phyloP scores from a whole-genome alignment of 345 rosid species.

The Arabidopsis arenosa region DNA sequence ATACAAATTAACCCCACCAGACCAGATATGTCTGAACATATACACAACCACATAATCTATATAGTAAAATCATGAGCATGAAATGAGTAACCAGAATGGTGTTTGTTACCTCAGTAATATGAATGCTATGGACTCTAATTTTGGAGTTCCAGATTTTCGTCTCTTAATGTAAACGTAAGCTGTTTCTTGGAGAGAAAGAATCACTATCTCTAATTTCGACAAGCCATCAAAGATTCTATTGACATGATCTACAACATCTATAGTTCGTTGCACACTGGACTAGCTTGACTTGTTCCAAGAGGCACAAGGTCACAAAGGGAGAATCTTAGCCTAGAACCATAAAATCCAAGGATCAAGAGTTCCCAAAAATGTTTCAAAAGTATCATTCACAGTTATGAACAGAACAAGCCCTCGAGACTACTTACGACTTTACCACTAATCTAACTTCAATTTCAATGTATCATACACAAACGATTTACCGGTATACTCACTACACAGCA shows the following conservation, averaged over 20 bases:
- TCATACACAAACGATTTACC: no score
- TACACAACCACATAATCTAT: neutral
- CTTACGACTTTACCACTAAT: no score
- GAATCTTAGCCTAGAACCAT: conserved; percentile 8
- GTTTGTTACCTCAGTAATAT: neutral
- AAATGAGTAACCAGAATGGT: neutral
- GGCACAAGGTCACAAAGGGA: neutral
- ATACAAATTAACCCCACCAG: neutral
- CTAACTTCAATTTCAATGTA: no score
- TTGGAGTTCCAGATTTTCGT: neutral
- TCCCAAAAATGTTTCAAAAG: neutral
- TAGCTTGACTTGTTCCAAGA: conserved; percentile 16
- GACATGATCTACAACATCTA: neutral
- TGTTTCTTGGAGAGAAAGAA: neutral
- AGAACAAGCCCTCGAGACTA: no score
- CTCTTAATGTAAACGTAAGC: neutral
- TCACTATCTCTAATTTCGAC: neutral
- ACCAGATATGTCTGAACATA: neutral
- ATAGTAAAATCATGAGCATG: neutral
- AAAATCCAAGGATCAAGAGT: conserved; percentile 7
- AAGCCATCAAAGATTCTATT: neutral
- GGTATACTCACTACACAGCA: no score
- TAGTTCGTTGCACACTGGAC: neutral
- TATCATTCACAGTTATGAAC: no score
- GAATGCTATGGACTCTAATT: neutral